Base-by-base conservation (phyloP, 306 rosid species). In the Leucaena leucocephala region DNA sequence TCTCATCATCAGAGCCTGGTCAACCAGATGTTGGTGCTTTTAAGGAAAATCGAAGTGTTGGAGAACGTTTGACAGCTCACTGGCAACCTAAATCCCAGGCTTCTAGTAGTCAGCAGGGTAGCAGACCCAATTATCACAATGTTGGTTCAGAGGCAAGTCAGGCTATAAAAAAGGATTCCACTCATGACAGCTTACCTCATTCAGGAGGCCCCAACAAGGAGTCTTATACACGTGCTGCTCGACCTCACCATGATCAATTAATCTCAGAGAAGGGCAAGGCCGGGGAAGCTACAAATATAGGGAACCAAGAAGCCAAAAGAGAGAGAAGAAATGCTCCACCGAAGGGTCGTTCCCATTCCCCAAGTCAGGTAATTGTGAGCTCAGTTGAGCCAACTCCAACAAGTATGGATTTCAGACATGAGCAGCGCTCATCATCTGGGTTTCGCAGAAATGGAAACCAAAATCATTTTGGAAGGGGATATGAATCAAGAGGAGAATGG, bases 1-100 rank as follows among this genome's bases (percentile, higher is more conserved):
- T 85, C 43, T 71, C 87, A 74, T 76, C 83, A 7, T 52, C 87
- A 50, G 96, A 69, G 6, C 55, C 12, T 27, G 17, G 19, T 69
- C 57, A 44, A 22, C 74, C 74, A 4, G 40, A 69, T 12, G 74
- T 45, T 12, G 75, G 57, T 44, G 21, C 85, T 57, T 77, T 76
- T 0, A 88, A 84, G 79, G 95, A 90, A 78, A 85, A 77, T 74
- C 84, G 84, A 71, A 88, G 84, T 79, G 70, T 54, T 68, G 91
- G 84, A 42, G 95, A 90, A 7, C 91, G 82, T 13, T 38, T 76
- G 66, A 74, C n/a, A 22, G 66, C 92, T 87, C 91, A 90, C 71
- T 90, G 95, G 95, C 92, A 87, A 75, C 95, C 95, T 67, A 90
- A 90, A 82, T 43, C 86, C 62, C 89, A 86, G 77, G 69, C 84